Base-by-base conservation (phyloP, 2,329 filamentous ascomycete species). In the Sarocladium strictum region DNA sequence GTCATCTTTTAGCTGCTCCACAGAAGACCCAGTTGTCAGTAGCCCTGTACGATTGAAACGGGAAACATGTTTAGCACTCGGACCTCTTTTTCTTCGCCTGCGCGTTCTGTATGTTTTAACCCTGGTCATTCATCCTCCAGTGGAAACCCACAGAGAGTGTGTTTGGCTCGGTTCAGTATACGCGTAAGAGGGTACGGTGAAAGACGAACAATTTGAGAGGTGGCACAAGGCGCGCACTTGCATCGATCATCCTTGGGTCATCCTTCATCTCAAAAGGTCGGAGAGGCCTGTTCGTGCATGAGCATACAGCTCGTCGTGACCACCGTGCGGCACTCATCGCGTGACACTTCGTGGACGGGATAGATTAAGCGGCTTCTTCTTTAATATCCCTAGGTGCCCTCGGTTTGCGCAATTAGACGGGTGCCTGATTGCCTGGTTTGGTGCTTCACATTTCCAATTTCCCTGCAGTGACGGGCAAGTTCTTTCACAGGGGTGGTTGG, bases 41-140 rank as follows among this genome's bases (percentile, higher is more conserved):
- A 24, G 5, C 24, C 24, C 14, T 47, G 6, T 9, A 27, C 21
- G 3, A 11, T 23, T 35, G 47, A 51, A 24, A 51, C 47, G 12
- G 47, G 27, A 51, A 51, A 51, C 47, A 51, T 51, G 47, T 51
- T 51, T 51, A n/a, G 47, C 47, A 27, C 47, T 51, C 47, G 47
- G 47, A 35, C 47, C 47, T 35, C 17, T 35, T 33, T 2, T 15
- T 51, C n/a, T n/a, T n/a, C n/a, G n/a, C n/a, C n/a, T n/a, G n/a
- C n/a, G n/a, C n/a, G n/a, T n/a, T n/a, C n/a, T n/a, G n/a, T n/a
- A n/a, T n/a, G n/a, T n/a, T n/a, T n/a, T n/a, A n/a, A n/a, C n/a
- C n/a, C n/a, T n/a, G n/a, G n/a, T n/a, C n/a, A n/a, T n/a, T n/a
- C n/a, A n/a, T n/a, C n/a, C n/a, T n/a, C n/a, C n/a, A n/a, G n/a